These are phyloP conservation scores for Colletotrichum sojae DNA, from an alignment of 2,329 filamentous ascomycete genomes.

Conservation along the genomic window DNA sequence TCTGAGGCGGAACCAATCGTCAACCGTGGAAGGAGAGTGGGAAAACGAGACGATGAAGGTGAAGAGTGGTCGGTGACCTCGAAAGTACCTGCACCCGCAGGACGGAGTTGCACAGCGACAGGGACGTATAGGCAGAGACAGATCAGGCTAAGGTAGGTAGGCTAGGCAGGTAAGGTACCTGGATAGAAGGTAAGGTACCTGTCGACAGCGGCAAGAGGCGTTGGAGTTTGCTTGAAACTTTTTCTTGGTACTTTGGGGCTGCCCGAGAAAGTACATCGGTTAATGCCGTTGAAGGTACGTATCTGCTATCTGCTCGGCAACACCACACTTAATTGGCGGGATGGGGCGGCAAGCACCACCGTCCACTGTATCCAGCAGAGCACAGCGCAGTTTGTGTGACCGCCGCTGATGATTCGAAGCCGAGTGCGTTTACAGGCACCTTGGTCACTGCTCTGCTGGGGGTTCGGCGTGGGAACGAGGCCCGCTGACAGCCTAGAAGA, in stretches of 20 bases:
- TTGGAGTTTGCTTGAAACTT: slow-evolving; percentile 15
- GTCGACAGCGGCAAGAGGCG: slow-evolving; percentile 3
- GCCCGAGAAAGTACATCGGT: slow-evolving; percentile 23
- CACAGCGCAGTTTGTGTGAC: slow-evolving; percentile 32
- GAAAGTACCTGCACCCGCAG: neutral
- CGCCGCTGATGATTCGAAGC: slow-evolving; percentile 1
- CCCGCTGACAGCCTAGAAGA: neutral
- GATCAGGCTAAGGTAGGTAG: neutral
- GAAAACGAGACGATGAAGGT: slow-evolving; percentile 2
- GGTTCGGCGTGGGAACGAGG: neutral
- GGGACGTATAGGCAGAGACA: neutral
- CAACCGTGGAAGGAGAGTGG: slow-evolving; percentile 15
- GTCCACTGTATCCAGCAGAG: slow-evolving; percentile 20
- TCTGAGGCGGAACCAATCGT: slow-evolving; percentile 20
- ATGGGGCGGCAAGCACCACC: slow-evolving; percentile 10
- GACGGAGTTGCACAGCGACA: neutral
- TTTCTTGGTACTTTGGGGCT: neutral
- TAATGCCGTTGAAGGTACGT: slow-evolving; percentile 23
- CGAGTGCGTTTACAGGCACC: slow-evolving; percentile 7
- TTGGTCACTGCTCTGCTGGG: slow-evolving; percentile 16
- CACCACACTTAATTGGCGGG: slow-evolving; percentile 13
- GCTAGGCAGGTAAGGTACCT: slow-evolving; percentile 11
- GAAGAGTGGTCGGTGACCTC: neutral
- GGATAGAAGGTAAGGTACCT: no score
- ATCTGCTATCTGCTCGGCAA: neutral